Conservation (phyloP, 2,329 filamentous ascomycete species). For the Colletotrichum sp. region DNA sequence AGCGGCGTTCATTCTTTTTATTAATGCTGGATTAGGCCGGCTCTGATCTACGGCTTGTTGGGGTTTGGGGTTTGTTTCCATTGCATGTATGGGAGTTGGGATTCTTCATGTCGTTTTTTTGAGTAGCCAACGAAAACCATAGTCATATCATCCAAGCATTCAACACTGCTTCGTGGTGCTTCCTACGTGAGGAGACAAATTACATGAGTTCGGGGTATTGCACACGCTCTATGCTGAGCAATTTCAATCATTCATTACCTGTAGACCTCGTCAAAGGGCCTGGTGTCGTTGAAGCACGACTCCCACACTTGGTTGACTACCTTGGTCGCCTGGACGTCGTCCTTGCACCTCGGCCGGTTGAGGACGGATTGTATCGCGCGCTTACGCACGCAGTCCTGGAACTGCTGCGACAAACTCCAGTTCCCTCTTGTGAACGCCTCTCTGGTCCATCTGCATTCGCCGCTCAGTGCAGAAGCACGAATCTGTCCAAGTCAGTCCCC, state of each 20-base stretch:
- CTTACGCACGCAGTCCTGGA: constrained; percentile 88
- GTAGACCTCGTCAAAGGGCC: constrained; percentile 97
- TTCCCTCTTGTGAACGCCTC: constrained; percentile 87
- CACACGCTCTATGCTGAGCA: constrained; percentile 21
- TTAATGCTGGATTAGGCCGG: constrained; percentile 15
- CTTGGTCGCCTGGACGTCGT: constrained; percentile 84
- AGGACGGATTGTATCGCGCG: constrained; percentile 82
- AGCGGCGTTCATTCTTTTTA: constrained; percentile 21
- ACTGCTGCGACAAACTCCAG: constrained; percentile 88
- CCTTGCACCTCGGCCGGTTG: constrained; percentile 79
- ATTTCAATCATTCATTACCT: constrained; percentile 53
- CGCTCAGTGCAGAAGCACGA: constrained; percentile 87
- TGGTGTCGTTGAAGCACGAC: constrained; percentile 91
- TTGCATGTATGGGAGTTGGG: constrained; percentile 31
- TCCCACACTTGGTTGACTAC: constrained; percentile 99
- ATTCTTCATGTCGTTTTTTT: constrained; percentile 16
- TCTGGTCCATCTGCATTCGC: constrained; percentile 89
- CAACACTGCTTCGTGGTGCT: not conserved
- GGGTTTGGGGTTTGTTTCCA: constrained; percentile 16
- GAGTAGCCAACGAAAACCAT: constrained; percentile 11
- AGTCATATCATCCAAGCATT: constrained; percentile 7
- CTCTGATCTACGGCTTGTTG: constrained; percentile 21
- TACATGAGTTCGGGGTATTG: constrained; percentile 22
- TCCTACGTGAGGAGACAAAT: not conserved
- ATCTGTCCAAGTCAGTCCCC: constrained; percentile 62